Base-by-base conservation (phyloP, 1,284 basidiomycete species). In the Boletus calvinii region DNA sequence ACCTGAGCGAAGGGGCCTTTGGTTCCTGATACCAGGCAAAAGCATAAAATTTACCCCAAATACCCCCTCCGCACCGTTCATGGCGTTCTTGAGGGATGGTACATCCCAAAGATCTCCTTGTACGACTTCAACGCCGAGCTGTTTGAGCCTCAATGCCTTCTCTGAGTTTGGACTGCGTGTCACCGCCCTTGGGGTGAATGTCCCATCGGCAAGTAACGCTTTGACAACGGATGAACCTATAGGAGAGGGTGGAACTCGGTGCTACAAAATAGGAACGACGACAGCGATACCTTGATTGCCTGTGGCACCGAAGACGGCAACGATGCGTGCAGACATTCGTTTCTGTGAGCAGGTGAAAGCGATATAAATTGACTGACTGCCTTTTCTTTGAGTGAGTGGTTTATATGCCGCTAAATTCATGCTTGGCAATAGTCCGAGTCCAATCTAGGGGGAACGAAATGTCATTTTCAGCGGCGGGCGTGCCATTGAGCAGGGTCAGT, bases 41-140 rank as follows among this genome's bases (percentile, higher is more conserved):
- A 37, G 9, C 24, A 17, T 10, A 4, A 2, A 37, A 22, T 3
- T 44, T 42, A 73, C 71, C 41, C 64, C 72, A 56, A 70, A 76
- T 29, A 74, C 74, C 8, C 60, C 70, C 53, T 75, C 70, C 1
- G 65, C 63, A 29, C 73, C 74, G 1, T 52, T 46, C 56, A 76
- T 54, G 2, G 71, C 70, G 6, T 63, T 59, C 40, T 62, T 59
- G 39, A 74, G 49, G 4, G 70, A 69, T 3, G 48, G 30, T 1
- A 61, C 52, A 47, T 75, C 63, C 55, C 61, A 62, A 1, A 66
- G 49, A 38, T 75, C 66, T 12, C 59, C 72, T 34, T 64, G 55
- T 15, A 70, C 69, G 12, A 75, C 61, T 46, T 74, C 62, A 22
- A 51, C 68, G 7, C 74, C 73, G 18, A 63, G 60, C 3, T 56